Base-by-base conservation (phyloP, 306 rosid species). In the Pyrus bretschneideri region DNA sequence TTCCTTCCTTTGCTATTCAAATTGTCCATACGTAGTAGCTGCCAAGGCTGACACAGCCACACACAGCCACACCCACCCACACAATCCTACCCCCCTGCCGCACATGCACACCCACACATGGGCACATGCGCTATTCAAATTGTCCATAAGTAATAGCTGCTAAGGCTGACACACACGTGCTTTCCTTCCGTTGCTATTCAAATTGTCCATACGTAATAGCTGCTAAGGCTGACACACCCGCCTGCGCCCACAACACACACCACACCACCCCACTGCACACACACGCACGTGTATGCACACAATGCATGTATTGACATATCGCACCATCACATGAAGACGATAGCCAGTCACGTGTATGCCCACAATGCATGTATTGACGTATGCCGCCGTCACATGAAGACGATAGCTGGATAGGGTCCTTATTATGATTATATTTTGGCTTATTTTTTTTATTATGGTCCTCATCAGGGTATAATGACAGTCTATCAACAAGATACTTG, bases 401-500 rank as follows among this genome's bases (percentile, higher is more conserved):
- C 19, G 45, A 2, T 67, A 21, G 13, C 40, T 31, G 29, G 82
- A 35, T 4, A 11, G 15, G 22, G n/a, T 27, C 60, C 67, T 73
- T 42, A 42, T 18, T 70, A 14, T 59, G 74, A 52, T 63, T 60
- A 31, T 64, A 5, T 62, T 74, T 12, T 78, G 27, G n/a, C 60
- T 58, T 54, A 55, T 61, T 72, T 67, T 64, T 0, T 35, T 22
- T 2, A 1, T 67, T 66, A 8, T 42, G 55, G 58, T 46, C 22
- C 23, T 21, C 51, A 73, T 64, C 86, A 92, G 99, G 97, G 52
- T 93, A 91, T 80, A 73, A 75, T 46, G 92, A 87, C 73, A 71
- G 35, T 77, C 49, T 81, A 78, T 84, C 85, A 57, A 58, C 90
- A 62, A 85, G 93, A 81, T 96, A 84, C 73, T 69, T 87, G 71